These are phyloP conservation scores for Ceratonia siliqua DNA, from an alignment of 306 rosid genomes.

Conservation along the genomic window DNA sequence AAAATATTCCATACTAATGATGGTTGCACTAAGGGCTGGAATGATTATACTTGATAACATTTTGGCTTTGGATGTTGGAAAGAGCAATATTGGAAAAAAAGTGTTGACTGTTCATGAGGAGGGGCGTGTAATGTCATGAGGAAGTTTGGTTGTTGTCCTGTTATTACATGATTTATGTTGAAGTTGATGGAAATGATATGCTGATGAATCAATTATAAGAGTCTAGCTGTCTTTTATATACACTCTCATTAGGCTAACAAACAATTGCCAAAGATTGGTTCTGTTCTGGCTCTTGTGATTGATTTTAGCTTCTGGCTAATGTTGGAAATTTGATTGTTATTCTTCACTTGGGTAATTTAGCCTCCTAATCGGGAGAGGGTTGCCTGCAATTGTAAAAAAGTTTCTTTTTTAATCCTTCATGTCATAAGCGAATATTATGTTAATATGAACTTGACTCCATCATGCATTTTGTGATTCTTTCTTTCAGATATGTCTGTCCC, in stretches of 20 bases:
- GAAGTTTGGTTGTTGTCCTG: not conserved
- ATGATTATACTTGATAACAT: not conserved
- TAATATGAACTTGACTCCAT: not conserved
- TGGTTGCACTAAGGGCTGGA: not conserved
- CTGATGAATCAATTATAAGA: no score
- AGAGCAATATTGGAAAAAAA: not conserved
- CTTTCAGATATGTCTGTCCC: not conserved
- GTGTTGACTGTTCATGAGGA: not conserved
- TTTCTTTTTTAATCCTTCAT: not conserved
- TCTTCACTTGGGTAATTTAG: not conserved
- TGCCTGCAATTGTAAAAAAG: not conserved
- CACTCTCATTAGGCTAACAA: no score
- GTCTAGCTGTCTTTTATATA: not conserved
- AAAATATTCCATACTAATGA: not conserved
- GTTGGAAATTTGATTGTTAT: not conserved
- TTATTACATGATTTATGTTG: not conserved
- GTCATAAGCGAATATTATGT: not conserved
- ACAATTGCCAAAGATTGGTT: not conserved
- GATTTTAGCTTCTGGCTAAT: not conserved
- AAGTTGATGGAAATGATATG: not conserved
- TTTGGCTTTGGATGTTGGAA: not conserved
- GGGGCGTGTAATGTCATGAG: not conserved
- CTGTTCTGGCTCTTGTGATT: not conserved
- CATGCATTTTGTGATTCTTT: not conserved
- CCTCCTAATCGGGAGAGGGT: not conserved